Evolutionary conservation across 495 filamentous ascomycete genomes (phyloP), one percentile per base, ranked within the genome.

Genomic region (Penicillium parvum): DNA sequence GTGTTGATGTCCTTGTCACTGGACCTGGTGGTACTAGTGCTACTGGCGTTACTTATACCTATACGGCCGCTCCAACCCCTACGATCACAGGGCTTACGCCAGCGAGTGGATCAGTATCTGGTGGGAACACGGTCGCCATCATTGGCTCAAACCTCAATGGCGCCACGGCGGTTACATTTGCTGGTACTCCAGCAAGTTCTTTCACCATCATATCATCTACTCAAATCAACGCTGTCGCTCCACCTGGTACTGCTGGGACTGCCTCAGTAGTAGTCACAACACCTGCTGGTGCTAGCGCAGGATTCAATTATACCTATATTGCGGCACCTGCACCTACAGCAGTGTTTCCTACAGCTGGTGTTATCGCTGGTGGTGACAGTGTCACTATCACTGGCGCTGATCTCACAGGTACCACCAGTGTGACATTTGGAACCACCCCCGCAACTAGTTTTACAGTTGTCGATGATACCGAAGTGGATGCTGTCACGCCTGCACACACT

Each of bases 401-500:
- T 23, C 20, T 33, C 2, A 15, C 17, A 8, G 40, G 28, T 23
- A 43, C 40, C 10, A 26, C 22, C 18, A 34, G 28, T 22, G 40
- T 33, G 2, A 20, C 11, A 3, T 43, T 43, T 22, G 40, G 40
- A 43, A 16, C 40, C 7, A 34, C 40, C 8, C 40, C 40, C 5
- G 19, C 40, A 14, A 3, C 18, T 16, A 22, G 29, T 15, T 33
- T 43, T 23, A 43, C 28, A 7, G 40, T 43, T 12, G 18, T 23
- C 10, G 28, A 16, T 26, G 40, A 43, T 19, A 35, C 40, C 0
- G n/a, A 33, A 2, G 19, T 43, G 0, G 20, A 32, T 14, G 28
- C 21, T 16, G 12, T 23, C 1, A 17, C 40, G 4, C 40, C 40
- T 1, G 7, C 28, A 4, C 40, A 43, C 14, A 7, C 18, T 17